Evolutionary conservation across 441 rosid species (phyloP), one percentile per base, ranked within the genome.

Genomic region (Populus hybrid): DNA sequence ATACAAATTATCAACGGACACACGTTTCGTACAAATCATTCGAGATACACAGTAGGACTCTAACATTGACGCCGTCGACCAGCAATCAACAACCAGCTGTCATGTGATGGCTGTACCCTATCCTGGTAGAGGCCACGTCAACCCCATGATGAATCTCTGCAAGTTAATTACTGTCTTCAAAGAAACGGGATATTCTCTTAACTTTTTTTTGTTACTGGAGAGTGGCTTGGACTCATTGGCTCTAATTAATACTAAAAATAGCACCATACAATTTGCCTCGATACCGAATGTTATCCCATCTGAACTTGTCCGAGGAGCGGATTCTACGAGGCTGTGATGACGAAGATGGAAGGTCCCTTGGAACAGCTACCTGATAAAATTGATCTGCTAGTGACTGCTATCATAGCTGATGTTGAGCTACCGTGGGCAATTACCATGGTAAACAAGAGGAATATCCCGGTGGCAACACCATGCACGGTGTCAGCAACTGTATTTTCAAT

Each of bases 231-330:
- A 24, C 24, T 24, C 24, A 24, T 24, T 24, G 24, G 1, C 24
- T 24, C 24, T n/a, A n/a, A n/a, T n/a, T 24, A 24, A 24, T 24
- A 24, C 24, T 24, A 24, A 24, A 24, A 24, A 24, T 24, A 24
- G 24, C 24, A 24, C 24, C 24, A 24, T 24, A 24, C 24, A 24
- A 24, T 24, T 24, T 24, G 69, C 74, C 8, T 82, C 92, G 4
- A 66, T 90, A 18, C 92, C 93, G 1, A 87, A 90, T 40, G 84
- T 89, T 35, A 78, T 89, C 65, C 94, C 94, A 3, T 92, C 92
- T 6, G 97, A 90, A 85, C 86, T 91, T 0, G 42, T 38, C 11
- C 42, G 12, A 38, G 91, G 83, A 69, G 69, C 73, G 84, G 77
- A n/a, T 91, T 93, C 79, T 0, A 84, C 0, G 81, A 80, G 36